Evolutionary conservation across 169 alveolate species (phyloP), one percentile per base, ranked within the genome.

Genomic region (Eimeria sp.): DNA sequence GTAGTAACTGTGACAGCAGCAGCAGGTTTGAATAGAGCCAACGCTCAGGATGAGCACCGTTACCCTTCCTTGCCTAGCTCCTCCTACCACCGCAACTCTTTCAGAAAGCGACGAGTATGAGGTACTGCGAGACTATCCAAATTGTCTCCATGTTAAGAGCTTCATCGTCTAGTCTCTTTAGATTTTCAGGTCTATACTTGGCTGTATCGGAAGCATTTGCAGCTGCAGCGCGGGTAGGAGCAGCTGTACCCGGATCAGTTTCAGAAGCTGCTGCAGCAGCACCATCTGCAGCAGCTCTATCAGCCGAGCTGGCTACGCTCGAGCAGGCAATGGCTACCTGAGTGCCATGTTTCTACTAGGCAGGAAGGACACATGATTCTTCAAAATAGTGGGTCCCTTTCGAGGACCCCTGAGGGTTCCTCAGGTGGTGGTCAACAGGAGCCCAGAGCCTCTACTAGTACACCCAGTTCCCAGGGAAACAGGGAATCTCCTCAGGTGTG

Each of bases 301-400:
- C 66, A 78, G 88, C 88, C 68, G 68, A 78, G 52, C 66, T 52
- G 71, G 88, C 68, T n/a, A n/a, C 68, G 68, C 88, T 78, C 30
- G 58, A 78, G 68, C 66, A 54, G 27, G 52, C 88, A 54, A 78
- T 78, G 88, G 49, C 46, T 78, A n/a, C 66, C 27, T 52, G 27
- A 30, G 88, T 78, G 43, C 46, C 46, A 78, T 54, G 43, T 14
- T 13, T 66, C 60, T 78, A 78, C 49, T 52, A n/a, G 25, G 64
- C 88, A 49, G 37, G 88, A n/a, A 78, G 68, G 88, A 52, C 88
- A 3, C 68, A 78, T 78, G 88, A 52, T 49, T 52, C 27, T 52
- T 78, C 46, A 52, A 66, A 54, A n/a, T 16, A 27, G 88, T 78
- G 88, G 88, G 88, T 78, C 68, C 68, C 46, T n/a, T 25, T n/a